These are phyloP conservation scores for Camelina hispida DNA, from an alignment of 345 rosid species.

Conservation along the genomic window DNA sequence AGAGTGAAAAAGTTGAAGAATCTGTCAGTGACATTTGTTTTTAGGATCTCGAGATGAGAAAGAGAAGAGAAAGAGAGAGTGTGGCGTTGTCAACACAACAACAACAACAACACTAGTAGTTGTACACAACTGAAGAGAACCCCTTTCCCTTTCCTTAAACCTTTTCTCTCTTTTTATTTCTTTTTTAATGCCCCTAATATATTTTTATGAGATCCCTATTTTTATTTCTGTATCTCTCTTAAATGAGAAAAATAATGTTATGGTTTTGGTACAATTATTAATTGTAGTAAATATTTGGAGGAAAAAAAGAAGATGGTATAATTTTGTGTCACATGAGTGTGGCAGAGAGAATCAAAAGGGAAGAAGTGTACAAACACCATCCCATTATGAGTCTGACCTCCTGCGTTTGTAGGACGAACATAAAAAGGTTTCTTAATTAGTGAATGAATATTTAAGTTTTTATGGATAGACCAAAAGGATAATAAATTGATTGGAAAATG, in stretches of 20 bases:
- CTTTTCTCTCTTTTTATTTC: conserved; percentile 18
- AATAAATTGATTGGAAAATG: not conserved
- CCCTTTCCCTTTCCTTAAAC: conserved; percentile 32
- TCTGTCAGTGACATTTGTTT: conserved; percentile 16
- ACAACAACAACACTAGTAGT: too few relatives aligned
- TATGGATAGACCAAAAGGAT: not conserved
- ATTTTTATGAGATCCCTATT: too few relatives aligned
- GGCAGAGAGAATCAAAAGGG: conserved; percentile 32
- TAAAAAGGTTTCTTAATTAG: conserved; percentile 19
- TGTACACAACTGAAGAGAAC: not conserved
- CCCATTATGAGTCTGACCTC: conserved; percentile 43
- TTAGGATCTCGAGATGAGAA: conserved; percentile 36
- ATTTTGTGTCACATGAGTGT: conserved; percentile 34
- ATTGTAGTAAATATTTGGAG: not conserved
- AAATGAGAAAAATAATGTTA: not conserved
- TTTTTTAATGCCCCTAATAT: not conserved
- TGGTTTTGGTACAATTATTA: not conserved
- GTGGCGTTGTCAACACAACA: conserved; percentile 37
- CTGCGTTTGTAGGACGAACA: conserved; percentile 40
- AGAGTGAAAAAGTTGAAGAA: conserved; percentile 25
- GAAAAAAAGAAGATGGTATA: conserved; percentile 5
- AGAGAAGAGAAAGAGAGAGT: conserved; percentile 22
- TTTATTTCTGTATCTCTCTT: not conserved
- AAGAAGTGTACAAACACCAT: conserved; percentile 32
- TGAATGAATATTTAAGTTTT: not conserved